Evolutionary conservation across 2,329 filamentous ascomycete genomes (phyloP).

Genomic region (Graphium sp.): DNA sequence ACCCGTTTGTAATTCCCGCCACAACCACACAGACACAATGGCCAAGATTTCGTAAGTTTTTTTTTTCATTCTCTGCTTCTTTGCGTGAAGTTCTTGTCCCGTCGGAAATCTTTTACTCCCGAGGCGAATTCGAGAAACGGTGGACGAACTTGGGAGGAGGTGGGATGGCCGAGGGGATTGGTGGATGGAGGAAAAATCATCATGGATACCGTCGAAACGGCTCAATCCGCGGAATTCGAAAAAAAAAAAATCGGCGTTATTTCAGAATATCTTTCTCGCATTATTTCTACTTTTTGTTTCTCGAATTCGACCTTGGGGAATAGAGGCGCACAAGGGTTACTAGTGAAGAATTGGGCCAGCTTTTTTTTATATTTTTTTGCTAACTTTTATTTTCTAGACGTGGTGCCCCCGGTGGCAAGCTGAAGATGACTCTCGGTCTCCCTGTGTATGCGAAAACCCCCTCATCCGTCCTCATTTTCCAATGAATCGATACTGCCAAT

Average conservation of each 20-base stretch:
- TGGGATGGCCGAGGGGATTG: too few relatives aligned
- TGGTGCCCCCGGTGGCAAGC: conserved; percentile 98
- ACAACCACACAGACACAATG: conserved; percentile 33
- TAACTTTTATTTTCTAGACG: conserved; percentile 27
- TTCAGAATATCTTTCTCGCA: not conserved
- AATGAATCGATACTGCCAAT: conserved; percentile 2
- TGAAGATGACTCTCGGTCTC: conserved; percentile 99
- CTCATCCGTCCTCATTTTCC: too few relatives aligned
- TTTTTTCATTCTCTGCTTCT: conserved; percentile 6
- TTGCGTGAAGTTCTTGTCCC: too few relatives aligned
- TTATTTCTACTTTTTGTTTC: not conserved
- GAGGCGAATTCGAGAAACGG: too few relatives aligned
- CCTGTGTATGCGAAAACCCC: conserved; percentile 64
- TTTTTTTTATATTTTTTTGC: conserved; percentile 4
- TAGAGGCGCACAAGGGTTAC: conserved; percentile 3
- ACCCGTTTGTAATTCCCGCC: too few relatives aligned
- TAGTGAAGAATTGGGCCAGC: not conserved
- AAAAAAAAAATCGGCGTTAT: too few relatives aligned
- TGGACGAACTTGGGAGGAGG: too few relatives aligned
- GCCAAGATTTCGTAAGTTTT: conserved; percentile 45
- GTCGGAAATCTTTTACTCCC: too few relatives aligned
- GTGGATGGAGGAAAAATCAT: conserved; percentile 4
- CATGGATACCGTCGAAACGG: not conserved
- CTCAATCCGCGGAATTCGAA: not conserved
- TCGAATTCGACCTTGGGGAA: conserved; percentile 2